These are phyloP conservation scores for Funneliformis mosseae DNA, from an alignment of 192 early-diverging fungal genomes.

Conservation along the genomic window DNA sequence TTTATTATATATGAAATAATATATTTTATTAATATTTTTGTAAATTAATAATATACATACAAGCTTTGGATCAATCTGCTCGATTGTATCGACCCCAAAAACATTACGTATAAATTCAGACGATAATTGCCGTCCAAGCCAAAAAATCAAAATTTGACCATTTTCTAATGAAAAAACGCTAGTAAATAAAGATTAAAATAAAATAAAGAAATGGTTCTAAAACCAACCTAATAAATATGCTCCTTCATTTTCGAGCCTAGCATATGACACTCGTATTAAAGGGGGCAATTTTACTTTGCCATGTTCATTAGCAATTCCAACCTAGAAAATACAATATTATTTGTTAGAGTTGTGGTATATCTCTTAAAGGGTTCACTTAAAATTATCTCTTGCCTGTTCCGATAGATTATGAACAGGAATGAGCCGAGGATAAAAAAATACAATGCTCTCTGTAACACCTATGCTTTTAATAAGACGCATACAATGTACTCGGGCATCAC, in stretches of 20 bases:
- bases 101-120: conserved; percentile 67
- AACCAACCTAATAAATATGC: conserved; percentile 77
- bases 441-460: conserved; percentile 72
- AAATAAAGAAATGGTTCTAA: neutral
- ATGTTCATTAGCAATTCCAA: conserved; percentile 39
- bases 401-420: conserved; percentile 68
- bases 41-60: conserved; percentile 46
- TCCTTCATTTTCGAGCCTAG: conserved; percentile 73
- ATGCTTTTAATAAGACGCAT: conserved; percentile 81
- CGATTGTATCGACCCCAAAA: conserved; percentile 78
- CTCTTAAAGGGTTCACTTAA: neutral
- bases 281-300: conserved; percentile 70
- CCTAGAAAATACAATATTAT: conserved; percentile 15
- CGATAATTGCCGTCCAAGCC: conserved; percentile 79
- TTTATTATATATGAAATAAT: neutral
- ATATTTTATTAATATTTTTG: neutral
- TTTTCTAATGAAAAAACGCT: conserved; percentile 61
- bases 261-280: conserved; percentile 71
- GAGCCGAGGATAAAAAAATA: conserved; percentile 84
- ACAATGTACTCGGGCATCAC: conserved; percentile 78
- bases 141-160: conserved; percentile 76
- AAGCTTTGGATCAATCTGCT: conserved; percentile 67
- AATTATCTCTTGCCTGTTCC: conserved; percentile 44
- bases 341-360: neutral
- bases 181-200: neutral